A percentile compares a stretch with the other conserved stretches of the same genome.
Evolutionary conservation across 192 early-diverging fungal genomes (phyloP).

Genomic region (Umbelopsis isabellina): DNA sequence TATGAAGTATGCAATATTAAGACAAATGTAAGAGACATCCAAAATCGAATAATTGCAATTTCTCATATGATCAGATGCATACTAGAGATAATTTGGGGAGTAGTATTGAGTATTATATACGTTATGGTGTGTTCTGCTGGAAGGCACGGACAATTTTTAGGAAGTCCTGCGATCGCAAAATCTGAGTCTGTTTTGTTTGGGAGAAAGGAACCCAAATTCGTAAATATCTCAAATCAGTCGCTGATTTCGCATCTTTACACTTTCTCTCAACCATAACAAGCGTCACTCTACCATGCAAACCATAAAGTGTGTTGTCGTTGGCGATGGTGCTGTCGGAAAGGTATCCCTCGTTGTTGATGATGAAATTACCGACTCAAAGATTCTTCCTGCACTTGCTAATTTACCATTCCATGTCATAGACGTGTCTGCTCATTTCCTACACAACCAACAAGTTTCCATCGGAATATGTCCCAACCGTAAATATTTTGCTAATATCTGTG

Average conservation of each 20-base stretch:
- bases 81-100: no score
- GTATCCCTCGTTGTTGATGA: conserved; percentile 33
- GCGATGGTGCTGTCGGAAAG: conserved; percentile 79
- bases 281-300: conserved; percentile 62
- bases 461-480: conserved; percentile 95
- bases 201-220: conserved; percentile 17
- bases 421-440: conserved; percentile 93
- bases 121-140: no score
- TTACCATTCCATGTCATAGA: conserved; percentile 53
- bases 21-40: no score
- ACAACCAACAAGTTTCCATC: conserved; percentile 96
- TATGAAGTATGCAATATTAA: no score
- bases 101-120: no score
- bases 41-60: no score
- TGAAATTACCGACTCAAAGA: no score
- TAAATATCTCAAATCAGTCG: conserved; percentile 16
- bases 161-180: neutral
- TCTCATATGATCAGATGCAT: no score
- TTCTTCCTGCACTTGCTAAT: conserved; percentile 7
- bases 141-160: conserved; percentile 18
- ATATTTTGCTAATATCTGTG: conserved; percentile 26
- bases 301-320: conserved; percentile 83
- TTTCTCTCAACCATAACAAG: neutral
- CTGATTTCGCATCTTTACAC: conserved; percentile 20
- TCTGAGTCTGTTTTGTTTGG: conserved; percentile 17